Evolutionary conservation across 202 grass and related monocot genomes (phyloP), one percentile per base, ranked within the genome.

Genomic region (Setaria viridis): DNA sequence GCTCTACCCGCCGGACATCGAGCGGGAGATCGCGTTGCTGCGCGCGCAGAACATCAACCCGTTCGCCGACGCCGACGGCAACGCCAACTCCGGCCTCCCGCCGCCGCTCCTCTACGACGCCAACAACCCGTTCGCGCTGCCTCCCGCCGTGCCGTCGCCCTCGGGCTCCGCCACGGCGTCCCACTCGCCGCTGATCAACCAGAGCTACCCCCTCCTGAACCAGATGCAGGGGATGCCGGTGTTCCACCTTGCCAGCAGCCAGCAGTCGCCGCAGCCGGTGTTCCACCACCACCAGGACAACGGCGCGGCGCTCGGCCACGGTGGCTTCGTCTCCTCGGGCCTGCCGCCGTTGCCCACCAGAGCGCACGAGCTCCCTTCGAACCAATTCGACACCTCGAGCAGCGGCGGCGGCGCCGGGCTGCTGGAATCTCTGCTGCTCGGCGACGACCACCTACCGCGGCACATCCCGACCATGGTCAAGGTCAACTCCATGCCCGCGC

Each of bases 1-100:
- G 53, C 68, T 84, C 7, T 97, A 97, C 84, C 94, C 94, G 32
- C 76, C 70, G 76, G 94, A 92, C 41, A 19, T 97, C 76, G 89
- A 90, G 67, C 77, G 86, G 53, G 90, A 92, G 57, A 81, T 91
- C 62, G 80, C 62, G 16, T 0, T 77, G 33, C 74, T 82, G 5
- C 90, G 88, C n/a, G 71, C 82, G 51, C 74, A 85, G 9, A 87
- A 72, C 85, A 6, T 76, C 33, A 84, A 80, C 62, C 72, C 84
- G 1, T 35, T 76, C 68, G 21, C 56, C 62, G 76, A 72, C 78
- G 43, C 19, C 49, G 73, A 86, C 30, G 59, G 32, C 29, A 71
- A 50, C n/a, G 10, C 9, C 76, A 77, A 4, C 45, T 45, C 37
- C 53, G 11, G 17, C 69, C 11, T 19, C 64, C 56, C 72, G 54